Base-by-base conservation (phyloP, 345 rosid species). In the Excoecaria agallocha region DNA sequence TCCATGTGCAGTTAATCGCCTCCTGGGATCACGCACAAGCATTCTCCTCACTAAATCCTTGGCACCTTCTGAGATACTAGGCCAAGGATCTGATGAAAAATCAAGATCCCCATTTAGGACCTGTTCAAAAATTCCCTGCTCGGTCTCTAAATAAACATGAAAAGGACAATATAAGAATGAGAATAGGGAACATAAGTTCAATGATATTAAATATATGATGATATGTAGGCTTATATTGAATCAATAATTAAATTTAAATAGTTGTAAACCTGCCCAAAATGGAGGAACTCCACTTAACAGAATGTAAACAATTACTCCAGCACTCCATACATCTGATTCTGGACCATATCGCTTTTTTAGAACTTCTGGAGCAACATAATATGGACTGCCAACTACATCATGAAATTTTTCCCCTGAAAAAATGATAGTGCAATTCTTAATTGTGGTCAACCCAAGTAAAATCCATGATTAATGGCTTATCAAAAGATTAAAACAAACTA, bases 341-440 rank as follows among this genome's bases (percentile, higher is more conserved):
- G 68, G 76, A 24, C 82, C 78, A 75, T 79, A 79, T 65, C 52
- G 78, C 62, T 79, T 79, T 37, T 24, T 48, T 59, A 79, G 55
- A 56, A 79, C 78, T 72, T 79, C 82, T 37, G 82, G 82, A 55
- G 82, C 82, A 17, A 79, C 82, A 70, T 79, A 79, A 41, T 79
- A 79, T 12, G 82, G 82, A 25, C 82, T 79, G 56, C 82, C 82
- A 70, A 79, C 82, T 25, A 79, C 78, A 59, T 79, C 82, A 46
- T 1, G 20, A 54, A 79, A 79, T 22, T 51, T 79, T 72, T 79
- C 78, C 22, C 82, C 82, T 79, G 72, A 39, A 58, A 65, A 49
- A 9, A 41, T 4, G 6, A 73, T 0, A 50, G 19, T 3, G 15
- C 15, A 11, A 15, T 57, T 35, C 19, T 17, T 58, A 25, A 12